Evolutionary conservation across 768 basidiomycete species (phyloP), one percentile per base, ranked within the genome.

Genomic region (Stropharia rugosoannulata): DNA sequence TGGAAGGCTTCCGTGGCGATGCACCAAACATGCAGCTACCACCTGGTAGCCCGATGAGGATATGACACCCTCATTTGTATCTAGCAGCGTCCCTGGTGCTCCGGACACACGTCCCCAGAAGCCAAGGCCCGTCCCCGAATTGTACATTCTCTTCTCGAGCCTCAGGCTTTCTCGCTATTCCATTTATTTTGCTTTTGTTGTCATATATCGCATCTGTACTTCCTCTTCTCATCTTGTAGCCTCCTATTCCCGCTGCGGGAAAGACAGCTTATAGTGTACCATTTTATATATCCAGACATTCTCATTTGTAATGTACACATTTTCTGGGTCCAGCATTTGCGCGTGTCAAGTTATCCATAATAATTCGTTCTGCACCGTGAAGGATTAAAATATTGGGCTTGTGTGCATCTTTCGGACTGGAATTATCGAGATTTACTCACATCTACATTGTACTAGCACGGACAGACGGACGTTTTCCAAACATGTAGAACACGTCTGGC

Each of bases 1-100:
- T 64, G 59, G 63, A 69, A 48, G 59, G 62, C 5, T 48, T 63
- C 22, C 54, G 60, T n/a, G 51, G 64, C 43, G 58, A 56, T n/a
- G 63, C 35, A 1, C 54, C 46, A 27, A 8, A 46, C n/a, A 50
- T 49, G 27, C 41, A 36, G 27, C 45, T 51, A 22, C 54, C 51
- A 9, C 55, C 55, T 19, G 62, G 63, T 8, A 64, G 57, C 53
- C 56, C 58, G 22, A 62, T 64, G 58, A 46, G 40, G 29, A 29
- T 57, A 46, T 61, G 40, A 36, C 13, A 27, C 13, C 32, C 29
- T 29, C 18, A 44, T 50, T 32, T n/a, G 38, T n/a, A 12, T 36
- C 10, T 11, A 42, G 27, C 37, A 18, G 39, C 19, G 35, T 32
- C 5, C 29, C 29, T 32, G 29, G 7, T 32, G 9, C 29, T 3